A percentile compares a stretch with the other conserved stretches of the same genome.
These are phyloP conservation scores for Komagataella kurtzmanii DNA, from an alignment of 805 yeast species.

Conservation along the genomic window DNA sequence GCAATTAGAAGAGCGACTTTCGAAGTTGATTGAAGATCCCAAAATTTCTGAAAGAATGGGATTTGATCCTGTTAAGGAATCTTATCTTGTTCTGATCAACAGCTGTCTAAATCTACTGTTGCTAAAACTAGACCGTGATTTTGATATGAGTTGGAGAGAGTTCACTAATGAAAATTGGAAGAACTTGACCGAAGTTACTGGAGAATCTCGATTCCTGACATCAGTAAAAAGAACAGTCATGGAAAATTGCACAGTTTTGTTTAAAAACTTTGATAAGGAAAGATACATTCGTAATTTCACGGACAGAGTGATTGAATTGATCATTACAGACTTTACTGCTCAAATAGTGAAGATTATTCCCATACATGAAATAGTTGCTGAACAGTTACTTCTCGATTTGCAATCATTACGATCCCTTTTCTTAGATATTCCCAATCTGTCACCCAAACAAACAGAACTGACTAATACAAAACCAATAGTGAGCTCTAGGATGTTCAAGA, in stretches of 20 bases:
- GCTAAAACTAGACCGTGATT: constrained; percentile 42
- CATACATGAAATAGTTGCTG: constrained; percentile 54
- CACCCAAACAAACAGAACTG: constrained; percentile 17
- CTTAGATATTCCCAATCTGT: constrained; percentile 30
- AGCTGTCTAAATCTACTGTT: constrained; percentile 42
- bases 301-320: constrained; percentile 60
- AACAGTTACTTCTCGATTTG: constrained; percentile 69
- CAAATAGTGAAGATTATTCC: constrained; percentile 56
- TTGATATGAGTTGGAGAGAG: constrained; percentile 72
- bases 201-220: constrained; percentile 55
- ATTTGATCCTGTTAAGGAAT: constrained; percentile 43
- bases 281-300: constrained; percentile 60
- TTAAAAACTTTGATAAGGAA: constrained; percentile 52
- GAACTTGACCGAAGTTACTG: constrained; percentile 46
- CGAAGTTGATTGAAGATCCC: constrained; percentile 20
- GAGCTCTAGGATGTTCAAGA: constrained; percentile 11
- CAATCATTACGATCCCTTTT: constrained; percentile 48
- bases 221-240: constrained; percentile 38
- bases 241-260: constrained; percentile 30
- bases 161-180: constrained; percentile 71
- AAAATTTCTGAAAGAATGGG: constrained; percentile 25
- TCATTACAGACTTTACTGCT: constrained; percentile 40
- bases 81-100: constrained; percentile 45
- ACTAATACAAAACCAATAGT: constrained; percentile 12
- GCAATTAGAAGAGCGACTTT: constrained; percentile 58